Evolutionary conservation across 2,329 filamentous ascomycete genomes (phyloP).

Genomic region (Aspergillus ochraceus): DNA sequence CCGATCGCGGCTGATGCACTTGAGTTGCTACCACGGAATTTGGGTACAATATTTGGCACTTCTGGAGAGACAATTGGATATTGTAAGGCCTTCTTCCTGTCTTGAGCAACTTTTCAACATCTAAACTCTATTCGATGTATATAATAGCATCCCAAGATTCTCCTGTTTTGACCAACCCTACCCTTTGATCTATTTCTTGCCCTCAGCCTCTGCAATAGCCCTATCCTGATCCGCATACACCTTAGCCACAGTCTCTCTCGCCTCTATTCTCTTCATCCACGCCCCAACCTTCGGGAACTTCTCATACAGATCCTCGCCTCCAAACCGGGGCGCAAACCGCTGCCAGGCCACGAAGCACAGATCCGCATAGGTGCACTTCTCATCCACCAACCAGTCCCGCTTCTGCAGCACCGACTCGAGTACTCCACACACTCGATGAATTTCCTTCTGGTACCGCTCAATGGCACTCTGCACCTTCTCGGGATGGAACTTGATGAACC

Average conservation of each 20-base stretch:
- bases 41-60: too few species aligned
- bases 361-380: not conserved
- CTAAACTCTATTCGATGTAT: not conserved
- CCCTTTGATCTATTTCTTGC: not conserved
- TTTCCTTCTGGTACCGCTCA: conserved; percentile 49
- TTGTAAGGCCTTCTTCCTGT: too few species aligned
- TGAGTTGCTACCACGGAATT: too few species aligned
- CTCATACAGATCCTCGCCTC: not conserved
- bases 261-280: not conserved
- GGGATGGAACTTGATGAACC: conserved; percentile 44
- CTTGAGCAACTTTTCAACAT: not conserved
- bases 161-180: not conserved
- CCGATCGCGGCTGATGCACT: not conserved
- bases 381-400: not conserved
- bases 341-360: not conserved
- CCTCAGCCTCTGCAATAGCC: not conserved
- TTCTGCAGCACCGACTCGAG: not conserved
- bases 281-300: not conserved
- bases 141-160: not conserved
- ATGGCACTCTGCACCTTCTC: conserved; percentile 46
- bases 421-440: conserved; percentile 13
- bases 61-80: too few species aligned
- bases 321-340: not conserved
- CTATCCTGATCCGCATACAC: not conserved
- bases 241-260: not conserved